A percentile compares a stretch with the other conserved stretches of the same genome.
These are phyloP conservation scores for Nakaseomyces uthaithaninus DNA, from an alignment of 1,139 yeast genomes.

Conservation along the genomic window DNA sequence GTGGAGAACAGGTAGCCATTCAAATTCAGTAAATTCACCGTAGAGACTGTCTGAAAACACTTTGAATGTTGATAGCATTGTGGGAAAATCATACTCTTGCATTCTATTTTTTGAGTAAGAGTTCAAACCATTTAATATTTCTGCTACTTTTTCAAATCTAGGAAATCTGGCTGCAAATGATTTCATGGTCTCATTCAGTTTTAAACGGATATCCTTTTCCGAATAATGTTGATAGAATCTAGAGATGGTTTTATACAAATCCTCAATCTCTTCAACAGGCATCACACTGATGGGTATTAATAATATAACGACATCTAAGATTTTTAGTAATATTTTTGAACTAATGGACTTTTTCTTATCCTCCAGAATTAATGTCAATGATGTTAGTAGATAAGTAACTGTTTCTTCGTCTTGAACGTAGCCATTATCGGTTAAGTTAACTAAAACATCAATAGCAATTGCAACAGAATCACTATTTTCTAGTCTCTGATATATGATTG, in stretches of 20 bases:
- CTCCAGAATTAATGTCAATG: slow-evolving; percentile 56
- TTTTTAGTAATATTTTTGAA: slow-evolving; percentile 46
- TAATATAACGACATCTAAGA: slow-evolving; percentile 50
- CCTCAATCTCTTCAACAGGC: slow-evolving; percentile 44
- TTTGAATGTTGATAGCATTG: slow-evolving; percentile 61
- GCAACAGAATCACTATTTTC: slow-evolving; percentile 45
- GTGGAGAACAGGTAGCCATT: slow-evolving; percentile 77
- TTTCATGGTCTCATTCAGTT: slow-evolving; percentile 51
- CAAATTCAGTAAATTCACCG: slow-evolving; percentile 38
- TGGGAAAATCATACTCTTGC: slow-evolving; percentile 73
- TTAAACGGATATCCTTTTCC: slow-evolving; percentile 53
- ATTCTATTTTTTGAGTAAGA: slow-evolving; percentile 56
- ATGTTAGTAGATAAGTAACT: slow-evolving; percentile 45
- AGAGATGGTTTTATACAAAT: slow-evolving; percentile 49
- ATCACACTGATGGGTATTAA: slow-evolving; percentile 49
- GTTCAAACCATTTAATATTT: slow-evolving; percentile 55
- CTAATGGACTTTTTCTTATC: slow-evolving; percentile 53
- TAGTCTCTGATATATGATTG: slow-evolving; percentile 39
- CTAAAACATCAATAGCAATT: slow-evolving; percentile 44
- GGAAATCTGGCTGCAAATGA: slow-evolving; percentile 50
- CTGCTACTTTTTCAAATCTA: slow-evolving; percentile 41
- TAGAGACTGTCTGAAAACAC: slow-evolving; percentile 52
- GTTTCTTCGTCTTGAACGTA: slow-evolving; percentile 53
- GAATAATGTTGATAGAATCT: slow-evolving; percentile 50
- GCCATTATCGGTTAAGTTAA: slow-evolving; percentile 51